Base-by-base conservation (phyloP, 371 early-diverging fungal genomes). In the Batkoa obscura region DNA sequence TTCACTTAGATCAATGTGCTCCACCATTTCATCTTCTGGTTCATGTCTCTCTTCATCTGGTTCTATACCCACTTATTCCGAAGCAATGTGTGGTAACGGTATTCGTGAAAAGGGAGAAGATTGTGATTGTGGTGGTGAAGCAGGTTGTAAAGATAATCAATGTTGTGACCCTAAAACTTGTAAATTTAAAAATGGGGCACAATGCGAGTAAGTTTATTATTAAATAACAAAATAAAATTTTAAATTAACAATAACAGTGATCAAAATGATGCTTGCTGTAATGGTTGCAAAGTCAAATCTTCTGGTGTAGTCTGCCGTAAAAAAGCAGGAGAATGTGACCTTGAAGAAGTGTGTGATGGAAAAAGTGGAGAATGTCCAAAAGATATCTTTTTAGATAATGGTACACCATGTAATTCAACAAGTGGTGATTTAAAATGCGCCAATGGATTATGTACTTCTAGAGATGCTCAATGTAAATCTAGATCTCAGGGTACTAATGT, bases 1-100 rank as follows among this genome's bases (percentile, higher is more conserved):
- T 62, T 83, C 87, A 10, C 68, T 83, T 50, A 70, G 65, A 15
- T 67, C 65, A 3, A 81, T 94, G 30, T 92, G 94, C 60, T 35
- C 51, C 12, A 60, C 59, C 2, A 68, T 78, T 48, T 66, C 73
- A n/a, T 60, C 45, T 43, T 35, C 69, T 32, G 75, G 79, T n/a
- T 50, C 69, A 6, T 86, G 85, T 59, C 67, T 84, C 13, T 57
- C 68, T 68, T 74, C 78, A 70, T 72, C 80, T 78, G 57, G 78
- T 77, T 13, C 59, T 70, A 57, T 67, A 52, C 58, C 52, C 35
- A 61, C 66, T 42, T 57, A 81, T 48, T 69, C 68, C 55, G 9
- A 65, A 10, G 75, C 79, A 32, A 84, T 88, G 64, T 95, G 96
- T 63, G 96, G 96, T 12, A 94, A 96, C 65, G 95, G 95, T 1